These are phyloP conservation scores for Huntiella decipiens DNA, from an alignment of 2,329 filamentous ascomycete species.

Conservation along the genomic window DNA sequence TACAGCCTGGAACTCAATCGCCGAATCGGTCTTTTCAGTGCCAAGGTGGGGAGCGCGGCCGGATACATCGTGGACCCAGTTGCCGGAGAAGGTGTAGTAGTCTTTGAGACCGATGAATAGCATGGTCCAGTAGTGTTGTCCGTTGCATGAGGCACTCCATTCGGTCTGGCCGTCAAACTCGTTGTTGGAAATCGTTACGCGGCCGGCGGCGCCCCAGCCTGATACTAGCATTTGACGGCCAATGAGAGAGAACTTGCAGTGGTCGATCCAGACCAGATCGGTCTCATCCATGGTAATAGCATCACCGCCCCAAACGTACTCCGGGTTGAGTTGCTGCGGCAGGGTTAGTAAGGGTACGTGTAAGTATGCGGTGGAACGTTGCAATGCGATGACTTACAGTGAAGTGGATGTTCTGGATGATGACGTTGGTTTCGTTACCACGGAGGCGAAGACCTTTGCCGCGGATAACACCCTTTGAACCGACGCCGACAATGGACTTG, in stretches of 20 bases:
- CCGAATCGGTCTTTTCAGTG: slow-evolving; percentile 16
- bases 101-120: slow-evolving; percentile 23
- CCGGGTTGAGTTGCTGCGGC: slow-evolving; percentile 16
- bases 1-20: slow-evolving; percentile 19
- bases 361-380: neutral
- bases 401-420: slow-evolving; percentile 21
- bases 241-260: slow-evolving; percentile 23
- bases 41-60: slow-evolving; percentile 26
- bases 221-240: slow-evolving; percentile 24
- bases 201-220: slow-evolving; percentile 12
- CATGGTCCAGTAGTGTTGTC: slow-evolving; percentile 28
- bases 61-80: slow-evolving; percentile 26
- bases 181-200: slow-evolving; percentile 27
- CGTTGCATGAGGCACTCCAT: slow-evolving; percentile 25
- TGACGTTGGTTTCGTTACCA: slow-evolving; percentile 18
- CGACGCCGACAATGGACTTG: slow-evolving; percentile 23
- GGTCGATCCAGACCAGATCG: slow-evolving; percentile 21
- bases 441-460: slow-evolving; percentile 23
- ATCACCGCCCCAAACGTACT: slow-evolving; percentile 22
- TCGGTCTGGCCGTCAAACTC: slow-evolving; percentile 25
- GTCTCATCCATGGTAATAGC: slow-evolving; percentile 18
- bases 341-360: neutral
- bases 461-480: slow-evolving; percentile 20
- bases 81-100: slow-evolving; percentile 23
- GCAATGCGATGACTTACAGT: slow-evolving; percentile 6